Base-by-base conservation (phyloP, 371 early-diverging fungal species). In the Actinomortierella ambigua region DNA sequence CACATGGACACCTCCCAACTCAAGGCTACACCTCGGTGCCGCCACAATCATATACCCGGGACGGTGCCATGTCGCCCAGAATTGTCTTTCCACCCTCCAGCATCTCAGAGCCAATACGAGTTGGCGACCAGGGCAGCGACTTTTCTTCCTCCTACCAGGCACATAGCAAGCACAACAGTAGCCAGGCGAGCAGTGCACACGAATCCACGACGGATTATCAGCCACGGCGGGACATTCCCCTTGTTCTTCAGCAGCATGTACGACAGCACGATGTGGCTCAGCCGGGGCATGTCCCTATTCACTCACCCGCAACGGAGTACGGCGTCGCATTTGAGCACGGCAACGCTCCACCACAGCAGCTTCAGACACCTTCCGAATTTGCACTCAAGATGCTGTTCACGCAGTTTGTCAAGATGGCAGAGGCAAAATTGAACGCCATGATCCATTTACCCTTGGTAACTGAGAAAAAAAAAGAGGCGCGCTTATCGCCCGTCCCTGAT, bases 371-470 rank as follows among this genome's bases (percentile, higher is more conserved):
- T 1, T 76, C 82, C 18, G 78, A 80, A 27, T 71, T 76, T 58
- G 69, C 76, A 17, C 67, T 83, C 50, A 80, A 83, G 57, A 77
- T 71, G 69, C 55, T 85, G 14, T 85, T 85, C 65, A 77, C 77
- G 4, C 77, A 81, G 41, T 85, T 85, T 73, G 82, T 82, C 27
- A 75, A 76, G 59, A 71, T 70, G 59, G 86, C 86, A 1, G 86
- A 85, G 61, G 53, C 65, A 13, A 83, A 83, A 57, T 66, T 85
- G 43, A 79, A 77, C 40, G 61, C 69, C 6, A 68, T 77, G 78
- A 68, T 70, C 20, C 76, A 61, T 40, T 64, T 69, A 50, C 64
- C 77, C 47, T 53, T 65, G 70, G 69, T 77, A 65, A 57, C 55
- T 14, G 53, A 34, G 42, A 52, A 5, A 14, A 39, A 27, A 1